These are phyloP conservation scores for Serendipita sp. DNA, from an alignment of 768 basidiomycete genomes.

Conservation along the genomic window DNA sequence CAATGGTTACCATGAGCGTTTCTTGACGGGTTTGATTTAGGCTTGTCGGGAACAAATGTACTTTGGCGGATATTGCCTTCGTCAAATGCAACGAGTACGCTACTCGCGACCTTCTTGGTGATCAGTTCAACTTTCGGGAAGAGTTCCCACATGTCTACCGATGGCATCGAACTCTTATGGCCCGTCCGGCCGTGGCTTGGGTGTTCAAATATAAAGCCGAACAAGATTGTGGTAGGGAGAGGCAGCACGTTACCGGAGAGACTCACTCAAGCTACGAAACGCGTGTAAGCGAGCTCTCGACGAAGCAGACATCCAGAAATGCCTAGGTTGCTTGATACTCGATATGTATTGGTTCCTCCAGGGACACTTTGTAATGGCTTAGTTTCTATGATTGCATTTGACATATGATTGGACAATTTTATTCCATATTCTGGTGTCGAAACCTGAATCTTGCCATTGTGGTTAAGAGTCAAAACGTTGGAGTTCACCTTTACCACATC, in stretches of 20 bases:
- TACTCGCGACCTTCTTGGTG: background rate
- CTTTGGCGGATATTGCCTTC: constrained; percentile 7
- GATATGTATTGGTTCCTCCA: no score
- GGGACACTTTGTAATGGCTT: no score
- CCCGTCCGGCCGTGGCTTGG: constrained; percentile 4
- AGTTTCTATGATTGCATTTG: no score
- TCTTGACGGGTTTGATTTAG: background rate
- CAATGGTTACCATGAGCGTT: background rate
- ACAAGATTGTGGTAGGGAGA: constrained; percentile 1
- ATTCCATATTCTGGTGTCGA: no score
- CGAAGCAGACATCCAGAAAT: background rate
- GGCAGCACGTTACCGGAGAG: constrained; percentile 5
- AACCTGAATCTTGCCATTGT: no score
- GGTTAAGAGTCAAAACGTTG: no score
- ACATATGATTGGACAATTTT: no score
- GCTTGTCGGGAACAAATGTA: constrained; percentile 7
- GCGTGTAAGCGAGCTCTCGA: background rate
- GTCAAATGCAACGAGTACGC: constrained; percentile 9
- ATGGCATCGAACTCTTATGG: constrained; percentile 4
- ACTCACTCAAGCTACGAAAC: background rate
- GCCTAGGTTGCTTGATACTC: no score
- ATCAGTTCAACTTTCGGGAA: constrained; percentile 4
- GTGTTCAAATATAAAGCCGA: constrained; percentile 7
- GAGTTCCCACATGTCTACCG: constrained; percentile 5
- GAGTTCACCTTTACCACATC: background rate